phyloP scores from a whole-genome alignment of 2,329 filamentous ascomycete genomes.

The Arachnomyces sp. region DNA sequence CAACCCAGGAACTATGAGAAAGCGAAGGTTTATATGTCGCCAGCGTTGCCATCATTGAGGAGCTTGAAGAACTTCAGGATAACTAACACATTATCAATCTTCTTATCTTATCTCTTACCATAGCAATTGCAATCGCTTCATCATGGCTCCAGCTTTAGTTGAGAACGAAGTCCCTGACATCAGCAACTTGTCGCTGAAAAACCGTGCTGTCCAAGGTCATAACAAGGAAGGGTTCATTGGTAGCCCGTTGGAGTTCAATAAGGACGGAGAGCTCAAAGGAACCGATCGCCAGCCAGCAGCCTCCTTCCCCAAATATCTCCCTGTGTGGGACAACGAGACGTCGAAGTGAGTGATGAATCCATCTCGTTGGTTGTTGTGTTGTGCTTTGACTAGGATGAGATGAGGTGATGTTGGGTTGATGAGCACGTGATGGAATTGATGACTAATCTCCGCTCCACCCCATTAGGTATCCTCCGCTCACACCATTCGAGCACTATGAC shows the following conservation, averaged over 20 bases:
- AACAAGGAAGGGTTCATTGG: conserved; percentile 33
- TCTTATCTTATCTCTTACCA: background rate
- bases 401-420: too few species aligned
- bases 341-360: conserved; percentile 19
- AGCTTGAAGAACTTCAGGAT: background rate
- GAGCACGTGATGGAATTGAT: too few species aligned
- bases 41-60: background rate
- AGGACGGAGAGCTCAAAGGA: conserved; percentile 48
- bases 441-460: background rate
- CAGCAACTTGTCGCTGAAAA: conserved; percentile 12
- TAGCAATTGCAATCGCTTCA: conserved; percentile 1
- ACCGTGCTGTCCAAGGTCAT: conserved; percentile 20
- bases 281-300: conserved; percentile 47
- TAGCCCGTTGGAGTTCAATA: conserved; percentile 28
- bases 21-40: too few species aligned
- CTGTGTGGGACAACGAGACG: conserved; percentile 58
- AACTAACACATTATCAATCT: background rate
- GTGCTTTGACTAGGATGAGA: too few species aligned
- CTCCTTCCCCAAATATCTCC: conserved; percentile 65
- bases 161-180: conserved; percentile 23
- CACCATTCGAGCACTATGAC: conserved; percentile 65
- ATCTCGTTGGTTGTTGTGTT: too few species aligned
- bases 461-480: conserved; percentile 51
- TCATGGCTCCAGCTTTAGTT: conserved; percentile 30
- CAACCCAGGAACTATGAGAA: too few species aligned